These are phyloP conservation scores for Fonsecaea pedrosoi DNA, from an alignment of 2,329 filamentous ascomycete species.

Conservation along the genomic window DNA sequence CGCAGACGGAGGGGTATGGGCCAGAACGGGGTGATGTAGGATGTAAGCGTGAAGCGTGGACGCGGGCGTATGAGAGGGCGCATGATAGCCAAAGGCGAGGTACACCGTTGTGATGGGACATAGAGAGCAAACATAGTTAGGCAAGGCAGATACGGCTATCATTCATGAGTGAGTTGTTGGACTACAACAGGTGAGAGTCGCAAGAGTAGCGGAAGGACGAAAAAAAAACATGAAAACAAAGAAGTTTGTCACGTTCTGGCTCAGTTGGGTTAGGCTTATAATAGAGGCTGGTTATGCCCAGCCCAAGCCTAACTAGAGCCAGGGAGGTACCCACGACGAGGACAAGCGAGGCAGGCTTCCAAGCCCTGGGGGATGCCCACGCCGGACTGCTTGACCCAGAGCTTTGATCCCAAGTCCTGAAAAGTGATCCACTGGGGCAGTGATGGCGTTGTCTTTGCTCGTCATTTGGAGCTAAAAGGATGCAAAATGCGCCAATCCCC, in stretches of 20 bases:
- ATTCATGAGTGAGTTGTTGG: background rate
- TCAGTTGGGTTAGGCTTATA: slow-evolving; percentile 5
- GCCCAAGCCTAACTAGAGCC: background rate
- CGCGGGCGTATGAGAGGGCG: background rate
- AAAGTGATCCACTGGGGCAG: no score
- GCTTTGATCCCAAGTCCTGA: no score
- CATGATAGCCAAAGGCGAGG: background rate
- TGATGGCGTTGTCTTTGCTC: no score
- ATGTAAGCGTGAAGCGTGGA: background rate
- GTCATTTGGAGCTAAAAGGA: no score
- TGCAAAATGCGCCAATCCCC: no score
- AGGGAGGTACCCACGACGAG: background rate
- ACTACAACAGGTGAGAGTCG: background rate
- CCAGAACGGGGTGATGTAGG: background rate
- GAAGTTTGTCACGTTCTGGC: background rate
- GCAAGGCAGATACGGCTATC: background rate
- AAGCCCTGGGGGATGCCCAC: no score
- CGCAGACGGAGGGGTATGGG: background rate
- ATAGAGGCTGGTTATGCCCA: background rate
- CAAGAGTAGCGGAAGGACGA: background rate
- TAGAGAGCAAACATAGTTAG: background rate
- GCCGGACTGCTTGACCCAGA: no score
- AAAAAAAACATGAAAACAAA: background rate
- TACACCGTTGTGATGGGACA: background rate
- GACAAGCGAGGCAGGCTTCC: no score